Evolutionary conservation across 2,329 filamentous ascomycete species (phyloP).

Genomic region (Colletotrichum karsti): DNA sequence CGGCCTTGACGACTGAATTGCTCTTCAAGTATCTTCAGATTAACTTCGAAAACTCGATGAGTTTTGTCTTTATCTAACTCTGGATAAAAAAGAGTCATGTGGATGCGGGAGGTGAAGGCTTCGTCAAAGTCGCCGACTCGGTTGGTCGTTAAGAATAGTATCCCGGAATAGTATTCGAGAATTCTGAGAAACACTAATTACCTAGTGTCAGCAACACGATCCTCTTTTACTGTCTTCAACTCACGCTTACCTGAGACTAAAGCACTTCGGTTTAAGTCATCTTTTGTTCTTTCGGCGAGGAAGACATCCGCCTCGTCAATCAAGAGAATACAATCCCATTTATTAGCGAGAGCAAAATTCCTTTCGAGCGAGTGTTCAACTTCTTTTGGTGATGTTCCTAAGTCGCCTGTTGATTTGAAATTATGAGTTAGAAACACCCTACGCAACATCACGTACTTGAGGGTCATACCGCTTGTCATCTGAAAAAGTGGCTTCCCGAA

Average conservation of each 20-base stretch:
- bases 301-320: background rate
- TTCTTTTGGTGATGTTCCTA: background rate
- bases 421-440: too few relatives aligned
- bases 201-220: background rate
- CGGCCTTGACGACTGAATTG: slow-evolving; percentile 44
- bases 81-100: slow-evolving; percentile 47
- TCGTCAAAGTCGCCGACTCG: slow-evolving; percentile 54
- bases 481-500: background rate
- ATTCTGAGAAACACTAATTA: slow-evolving; percentile 54
- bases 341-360: slow-evolving; percentile 4
- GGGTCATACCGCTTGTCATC: background rate
- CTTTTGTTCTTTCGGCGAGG: slow-evolving; percentile 73
- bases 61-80: slow-evolving; percentile 47
- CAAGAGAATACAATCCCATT: slow-evolving; percentile 15
- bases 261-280: slow-evolving; percentile 38
- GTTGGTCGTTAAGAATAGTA: slow-evolving; percentile 61
- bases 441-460: too few relatives aligned
- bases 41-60: slow-evolving; percentile 49
- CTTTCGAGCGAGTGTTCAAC: background rate
- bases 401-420: background rate
- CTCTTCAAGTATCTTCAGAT: slow-evolving; percentile 36
- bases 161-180: slow-evolving; percentile 58
- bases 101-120: slow-evolving; percentile 58
- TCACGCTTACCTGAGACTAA: background rate
- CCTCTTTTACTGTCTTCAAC: accelerated